These are phyloP conservation scores for Paraphysoderma sedebokerense DNA, from an alignment of 371 early-diverging fungal genomes.

Conservation along the genomic window DNA sequence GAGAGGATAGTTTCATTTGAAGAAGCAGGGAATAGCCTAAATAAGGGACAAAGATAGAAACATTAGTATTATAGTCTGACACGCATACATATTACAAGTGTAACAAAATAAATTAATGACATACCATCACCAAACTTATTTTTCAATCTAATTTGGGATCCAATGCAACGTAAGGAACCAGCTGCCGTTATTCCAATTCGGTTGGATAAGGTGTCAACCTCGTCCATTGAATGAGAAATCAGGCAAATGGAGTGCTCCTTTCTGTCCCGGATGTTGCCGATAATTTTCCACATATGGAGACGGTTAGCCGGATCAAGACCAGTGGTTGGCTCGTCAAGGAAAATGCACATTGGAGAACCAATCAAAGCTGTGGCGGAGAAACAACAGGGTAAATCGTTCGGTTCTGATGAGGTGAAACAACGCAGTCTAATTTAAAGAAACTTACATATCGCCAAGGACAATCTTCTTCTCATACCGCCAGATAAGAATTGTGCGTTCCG, in stretches of 20 bases:
- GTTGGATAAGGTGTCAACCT: conserved; percentile 21
- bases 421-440: too few relatives aligned
- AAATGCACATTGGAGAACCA: conserved; percentile 30
- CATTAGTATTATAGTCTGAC: too few relatives aligned
- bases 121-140: conserved; percentile 15
- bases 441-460: conserved; percentile 33
- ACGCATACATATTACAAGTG: too few relatives aligned
- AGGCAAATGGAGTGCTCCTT: conserved; percentile 18
- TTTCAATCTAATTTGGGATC: conserved; percentile 23
- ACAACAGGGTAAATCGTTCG: too few relatives aligned
- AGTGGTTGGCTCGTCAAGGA: conserved; percentile 46
- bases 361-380: conserved; percentile 35
- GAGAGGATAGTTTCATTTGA: too few relatives aligned
- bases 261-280: conserved; percentile 18
- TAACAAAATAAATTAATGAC: too few relatives aligned
- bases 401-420: too few relatives aligned
- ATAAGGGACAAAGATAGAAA: too few relatives aligned
- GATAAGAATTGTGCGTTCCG: conserved; percentile 17
- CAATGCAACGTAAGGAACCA: conserved; percentile 25
- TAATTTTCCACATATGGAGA: conserved; percentile 21
- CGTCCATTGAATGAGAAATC: conserved; percentile 26
- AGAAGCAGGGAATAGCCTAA: too few relatives aligned
- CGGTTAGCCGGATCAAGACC: conserved; percentile 28
- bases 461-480: conserved; percentile 44
- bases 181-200: conserved; percentile 28